A percentile compares a stretch with the other conserved stretches of the same genome.
Conservation (phyloP, 495 filamentous ascomycete species). For the Xylaria longipes region DNA sequence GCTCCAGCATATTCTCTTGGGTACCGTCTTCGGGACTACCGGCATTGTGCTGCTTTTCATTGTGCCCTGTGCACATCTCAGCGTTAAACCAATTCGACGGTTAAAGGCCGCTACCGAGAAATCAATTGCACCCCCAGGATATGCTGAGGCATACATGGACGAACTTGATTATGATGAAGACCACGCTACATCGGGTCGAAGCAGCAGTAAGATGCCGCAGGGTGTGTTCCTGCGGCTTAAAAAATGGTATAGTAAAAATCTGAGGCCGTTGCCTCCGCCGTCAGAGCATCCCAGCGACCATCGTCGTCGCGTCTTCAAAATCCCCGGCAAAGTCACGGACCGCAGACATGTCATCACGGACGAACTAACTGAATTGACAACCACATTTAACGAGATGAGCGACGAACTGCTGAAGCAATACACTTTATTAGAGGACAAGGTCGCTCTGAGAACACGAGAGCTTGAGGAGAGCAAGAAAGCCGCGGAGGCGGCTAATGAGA, state of each 20-base stretch:
- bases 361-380: slow-evolving; percentile 84
- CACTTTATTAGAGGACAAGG: slow-evolving; percentile 79
- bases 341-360: slow-evolving; percentile 78
- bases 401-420: slow-evolving; percentile 90
- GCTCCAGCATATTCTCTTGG: slow-evolving; percentile 77
- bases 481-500: slow-evolving; percentile 90
- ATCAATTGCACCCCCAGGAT: slow-evolving; percentile 70
- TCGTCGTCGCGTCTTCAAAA: slow-evolving; percentile 70
- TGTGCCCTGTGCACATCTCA: slow-evolving; percentile 78
- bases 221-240: slow-evolving; percentile 45
- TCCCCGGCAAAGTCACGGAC: slow-evolving; percentile 80
- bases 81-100: slow-evolving; percentile 78
- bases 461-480: slow-evolving; percentile 89
- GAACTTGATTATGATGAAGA: slow-evolving; percentile 49
- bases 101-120: slow-evolving; percentile 79
- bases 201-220: slow-evolving; percentile 49
- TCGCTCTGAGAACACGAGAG: slow-evolving; percentile 79
- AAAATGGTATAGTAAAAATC: slow-evolving; percentile 40
- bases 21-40: slow-evolving; percentile 82
- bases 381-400: slow-evolving; percentile 92
- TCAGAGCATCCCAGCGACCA: slow-evolving; percentile 52
- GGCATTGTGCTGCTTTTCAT: slow-evolving; percentile 71
- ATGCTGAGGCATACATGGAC: slow-evolving; percentile 54
- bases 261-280: slow-evolving; percentile 38
- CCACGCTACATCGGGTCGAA: slow-evolving; percentile 39